Base-by-base conservation (phyloP, 192 early-diverging fungal genomes). In the Glomus cerebriforme region DNA sequence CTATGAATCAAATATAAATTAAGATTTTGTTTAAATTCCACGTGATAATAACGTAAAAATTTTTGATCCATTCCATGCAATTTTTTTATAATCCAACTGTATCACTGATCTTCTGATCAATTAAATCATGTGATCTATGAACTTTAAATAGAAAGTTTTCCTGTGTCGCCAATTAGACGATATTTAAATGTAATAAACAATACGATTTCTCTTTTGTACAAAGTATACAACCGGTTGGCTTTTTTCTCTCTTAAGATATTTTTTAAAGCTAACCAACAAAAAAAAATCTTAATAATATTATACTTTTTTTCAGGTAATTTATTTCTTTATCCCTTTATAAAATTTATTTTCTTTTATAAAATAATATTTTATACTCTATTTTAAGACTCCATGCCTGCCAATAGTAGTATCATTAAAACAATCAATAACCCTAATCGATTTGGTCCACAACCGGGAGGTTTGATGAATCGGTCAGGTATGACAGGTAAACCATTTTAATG, bases 391-490 rank as follows among this genome's bases (percentile, higher is more conserved):
- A 63, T 63, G 60, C 60, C 60, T 63, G 27, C 60, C 37, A 70
- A 70, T 24, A 70, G 68, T n/a, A 70, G 43, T 34, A 45, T 70
- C 7, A 27, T 70, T 34, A 70, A 70, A 70, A 35, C 68, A 70
- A 70, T 70, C 22, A 70, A n/a, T 70, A 70, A 26, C 34, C n/a
- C 68, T 26, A 37, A 45, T 70, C 68, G 68, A 24, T 70, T 70
- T 70, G 68, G 68, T 70, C 68, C 68, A 43, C 68, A 70, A 70
- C 68, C 68, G 22, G 68, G 68, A 17, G 34, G 68, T 10, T 43
- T 70, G n/a, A 24, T 70, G 39, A 70, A 35, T 43, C 68, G 68
- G 34, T 34, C 68, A 35, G 39, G 35, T 70, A 34, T 70, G 32
- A 35, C 60, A 27, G 60, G 27, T 27, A 19, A 63, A 26, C 13